These are phyloP conservation scores for Scedosporium boydii DNA, from an alignment of 2,329 filamentous ascomycete species.

Conservation along the genomic window DNA sequence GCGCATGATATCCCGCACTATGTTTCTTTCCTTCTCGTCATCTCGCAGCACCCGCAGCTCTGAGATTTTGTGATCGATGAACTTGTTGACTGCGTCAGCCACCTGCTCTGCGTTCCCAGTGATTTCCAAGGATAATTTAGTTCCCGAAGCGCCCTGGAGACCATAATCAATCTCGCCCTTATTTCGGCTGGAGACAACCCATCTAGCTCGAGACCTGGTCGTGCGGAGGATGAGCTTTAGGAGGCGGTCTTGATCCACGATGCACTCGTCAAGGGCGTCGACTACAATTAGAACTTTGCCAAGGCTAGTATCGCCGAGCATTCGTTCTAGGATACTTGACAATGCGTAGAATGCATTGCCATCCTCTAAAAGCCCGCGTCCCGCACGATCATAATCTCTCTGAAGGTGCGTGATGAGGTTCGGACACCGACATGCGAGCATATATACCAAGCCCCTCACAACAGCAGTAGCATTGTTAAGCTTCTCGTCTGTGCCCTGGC, in stretches of 20 bases:
- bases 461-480: slow-evolving; percentile 29
- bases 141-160: not conserved
- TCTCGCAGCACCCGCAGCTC: slow-evolving; percentile 12
- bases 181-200: slow-evolving; percentile 35
- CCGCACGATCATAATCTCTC: slow-evolving; percentile 21
- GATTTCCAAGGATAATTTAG: slow-evolving; percentile 13
- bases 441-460: slow-evolving; percentile 31
- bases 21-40: not conserved
- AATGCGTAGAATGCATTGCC: slow-evolving; percentile 26
- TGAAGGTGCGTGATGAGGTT: slow-evolving; percentile 23
- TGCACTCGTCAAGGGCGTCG: slow-evolving; percentile 38
- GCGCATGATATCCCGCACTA: slow-evolving; percentile 12
- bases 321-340: slow-evolving; percentile 24
- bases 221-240: slow-evolving; percentile 23
- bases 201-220: slow-evolving; percentile 22
- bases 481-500: slow-evolving; percentile 24
- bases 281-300: slow-evolving; percentile 25
- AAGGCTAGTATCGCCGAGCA: slow-evolving; percentile 25
- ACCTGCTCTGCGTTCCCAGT: slow-evolving; percentile 22
- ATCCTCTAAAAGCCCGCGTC: slow-evolving; percentile 27
- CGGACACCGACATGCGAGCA: slow-evolving; percentile 23
- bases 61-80: slow-evolving; percentile 22
- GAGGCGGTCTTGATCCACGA: slow-evolving; percentile 17
- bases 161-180: slow-evolving; percentile 23
- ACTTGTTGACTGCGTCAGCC: slow-evolving; percentile 22